Conservation (phyloP, 768 basidiomycete genomes). For the Royoungia palumana region DNA sequence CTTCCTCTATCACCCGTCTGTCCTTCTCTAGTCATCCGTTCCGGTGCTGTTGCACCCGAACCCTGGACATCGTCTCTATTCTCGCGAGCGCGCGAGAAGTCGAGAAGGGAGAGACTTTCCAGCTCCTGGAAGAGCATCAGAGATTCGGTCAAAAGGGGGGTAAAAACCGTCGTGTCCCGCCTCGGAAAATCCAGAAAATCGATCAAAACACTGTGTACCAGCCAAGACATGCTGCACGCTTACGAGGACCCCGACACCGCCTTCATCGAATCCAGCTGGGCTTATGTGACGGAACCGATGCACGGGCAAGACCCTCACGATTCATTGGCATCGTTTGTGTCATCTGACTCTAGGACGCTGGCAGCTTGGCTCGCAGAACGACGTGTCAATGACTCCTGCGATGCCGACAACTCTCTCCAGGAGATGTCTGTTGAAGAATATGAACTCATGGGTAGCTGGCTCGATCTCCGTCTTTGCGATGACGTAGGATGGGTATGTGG, state of each 20-base stretch:
- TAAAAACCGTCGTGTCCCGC: conserved; percentile 22
- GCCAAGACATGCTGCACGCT: conserved; percentile 6
- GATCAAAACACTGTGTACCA: conserved; percentile 8
- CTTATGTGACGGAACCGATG: conserved; percentile 5
- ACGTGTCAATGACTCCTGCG: conserved; percentile 28
- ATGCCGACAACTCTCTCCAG: conserved; percentile 23
- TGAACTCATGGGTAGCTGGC: conserved; percentile 49
- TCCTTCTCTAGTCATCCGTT: conserved; percentile 36
- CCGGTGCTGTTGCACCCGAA: conserved; percentile 41
- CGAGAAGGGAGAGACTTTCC: conserved; percentile 12
- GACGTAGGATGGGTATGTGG: conserved; percentile 29
- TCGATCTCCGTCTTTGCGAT: conserved; percentile 21
- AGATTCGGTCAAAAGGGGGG: conserved; percentile 23
- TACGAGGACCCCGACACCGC: conserved; percentile 6
- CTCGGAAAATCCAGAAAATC: conserved; percentile 16
- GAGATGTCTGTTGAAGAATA: conserved; percentile 47
- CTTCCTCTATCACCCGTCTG: conserved; percentile 30
- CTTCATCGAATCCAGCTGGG: not conserved
- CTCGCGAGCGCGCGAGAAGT: conserved; percentile 21
- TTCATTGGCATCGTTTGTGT: conserved; percentile 29
- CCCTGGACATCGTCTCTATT: conserved; percentile 31
- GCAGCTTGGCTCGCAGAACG: conserved; percentile 40
- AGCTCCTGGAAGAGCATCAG: conserved; percentile 35
- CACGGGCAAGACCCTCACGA: conserved; percentile 9
- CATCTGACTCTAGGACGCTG: conserved; percentile 34